Evolutionary conservation across 73 alveolate genomes (phyloP).

Genomic region (Stentor roeselii): DNA sequence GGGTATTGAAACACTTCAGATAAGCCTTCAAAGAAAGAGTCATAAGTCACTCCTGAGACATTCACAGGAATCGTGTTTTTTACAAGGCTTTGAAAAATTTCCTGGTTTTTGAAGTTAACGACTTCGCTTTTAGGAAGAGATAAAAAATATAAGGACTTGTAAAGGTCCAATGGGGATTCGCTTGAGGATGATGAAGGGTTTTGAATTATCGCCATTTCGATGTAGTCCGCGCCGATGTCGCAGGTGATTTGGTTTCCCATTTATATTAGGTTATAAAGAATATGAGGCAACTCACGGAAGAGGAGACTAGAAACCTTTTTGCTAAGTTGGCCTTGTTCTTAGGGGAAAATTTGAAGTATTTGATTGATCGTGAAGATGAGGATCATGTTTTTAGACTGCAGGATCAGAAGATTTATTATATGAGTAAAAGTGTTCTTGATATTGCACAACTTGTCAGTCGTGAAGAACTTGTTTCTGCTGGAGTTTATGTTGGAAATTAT

Average conservation of each 20-base stretch:
- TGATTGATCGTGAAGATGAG: slow-evolving; percentile 91
- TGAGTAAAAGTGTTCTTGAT: slow-evolving; percentile 76
- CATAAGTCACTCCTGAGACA: slow-evolving; percentile 6
- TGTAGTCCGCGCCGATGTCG: slow-evolving; percentile 5
- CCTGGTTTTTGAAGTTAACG: background rate
- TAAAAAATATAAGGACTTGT: background rate
- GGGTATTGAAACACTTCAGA: background rate
- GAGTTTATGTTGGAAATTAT: slow-evolving; percentile 95
- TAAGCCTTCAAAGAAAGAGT: background rate
- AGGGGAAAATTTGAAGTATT: slow-evolving; percentile 88
- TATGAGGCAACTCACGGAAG: slow-evolving; percentile 97
- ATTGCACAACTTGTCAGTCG: slow-evolving; percentile 85
- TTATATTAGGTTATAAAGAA: background rate
- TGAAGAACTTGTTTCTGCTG: slow-evolving; percentile 85
- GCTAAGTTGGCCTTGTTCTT: slow-evolving; percentile 87
- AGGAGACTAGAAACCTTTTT: slow-evolving; percentile 92
- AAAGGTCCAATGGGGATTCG: background rate
- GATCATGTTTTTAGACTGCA: slow-evolving; percentile 94
- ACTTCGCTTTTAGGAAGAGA: background rate
- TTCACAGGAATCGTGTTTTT: background rate
- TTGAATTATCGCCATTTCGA: background rate
- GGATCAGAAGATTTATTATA: slow-evolving; percentile 86
- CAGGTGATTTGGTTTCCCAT: slow-evolving; percentile 22
- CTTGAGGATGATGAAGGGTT: background rate
- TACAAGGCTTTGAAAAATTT: background rate